Base-by-base conservation (phyloP, 2,329 filamentous ascomycete species). In the Fusarium albidum region DNA sequence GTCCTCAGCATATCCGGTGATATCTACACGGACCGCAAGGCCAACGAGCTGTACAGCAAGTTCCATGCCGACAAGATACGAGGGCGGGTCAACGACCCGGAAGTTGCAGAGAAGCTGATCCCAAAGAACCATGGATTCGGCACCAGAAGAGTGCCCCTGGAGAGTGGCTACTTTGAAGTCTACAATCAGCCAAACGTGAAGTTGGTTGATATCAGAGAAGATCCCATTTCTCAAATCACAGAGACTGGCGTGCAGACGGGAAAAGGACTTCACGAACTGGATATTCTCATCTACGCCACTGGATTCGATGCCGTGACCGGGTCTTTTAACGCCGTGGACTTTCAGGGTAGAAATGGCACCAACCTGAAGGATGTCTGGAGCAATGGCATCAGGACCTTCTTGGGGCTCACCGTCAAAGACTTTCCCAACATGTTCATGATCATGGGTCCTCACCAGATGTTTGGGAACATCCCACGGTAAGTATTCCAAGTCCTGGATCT, bases 351-450 rank as follows among this genome's bases (percentile, higher is more conserved):
- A 38, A 76, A 81, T 48, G 67, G 9, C 53, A 72, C 56, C 1
- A 63, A 63, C 3, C 65, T 78, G 4, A 59, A 66, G 8, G 67
- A 76, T 7, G 69, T 75, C 15, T 79, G 77, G 67, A 45, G 33
- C 60, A 44, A 69, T 0, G 73, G 73, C 1, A 71, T 72, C 3
- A 65, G 66, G 26, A 76, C 77, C 0, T 75, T 74, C 45, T 67
- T 81, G 2, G 80, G 79, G 1, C 71, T 76, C 11, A 71, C 73
- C 0, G 70, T 76, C 13, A 59, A 70, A 10, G 71, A 71, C 4
- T 79, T 77, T 38, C 77, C 78, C 1, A 82, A 82, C 44, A 80
- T 82, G 69, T 77, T 77, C 50, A 75, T 77, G 73, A 67, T 77
- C 9, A 71, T 77, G 66, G 75, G 75, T 0, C 76, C 76, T 1